Evolutionary conservation across 805 yeast genomes (phyloP), one percentile per base, ranked within the genome.

Genomic region (Nakazawaea ishiwadae): DNA sequence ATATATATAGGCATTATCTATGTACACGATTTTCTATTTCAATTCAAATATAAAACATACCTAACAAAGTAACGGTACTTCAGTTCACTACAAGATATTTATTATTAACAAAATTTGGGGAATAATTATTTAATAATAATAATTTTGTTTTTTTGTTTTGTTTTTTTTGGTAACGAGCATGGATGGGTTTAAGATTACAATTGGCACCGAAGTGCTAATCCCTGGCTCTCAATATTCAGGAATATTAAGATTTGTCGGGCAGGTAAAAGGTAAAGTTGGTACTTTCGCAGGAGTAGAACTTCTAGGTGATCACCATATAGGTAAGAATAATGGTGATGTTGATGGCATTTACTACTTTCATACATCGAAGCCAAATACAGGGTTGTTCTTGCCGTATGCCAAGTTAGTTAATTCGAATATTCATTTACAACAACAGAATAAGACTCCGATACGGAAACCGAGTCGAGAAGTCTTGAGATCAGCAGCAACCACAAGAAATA

Each of bases 241-340:
- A 1, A 66, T 79, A 9, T 63, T 90, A 39, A 69, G 79, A 45
- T 90, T 73, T 59, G 68, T 80, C 16, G 99, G 96, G 1, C 60
- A 71, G 2, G 86, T 91, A 14, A 73, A 79, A 17, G 81, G 81
- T 17, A 87, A 85, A 54, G 60, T 63, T 5, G 96, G 96, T 0
- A 67, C 70, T 9, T 91, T 81, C 65, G 96, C 90, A 4, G 99
- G 99, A 2, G 72, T 91, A 5, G 97, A 91, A 57, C 65, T 91
- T 32, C 53, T 79, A n/a, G 90, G 85, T 1, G 80, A 79, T 1
- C 72, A 76, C 31, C 63, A 74, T 0, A 67, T 76, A 41, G 99
- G 99, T 17, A 85, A 87, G 59, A 93, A 91, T 55, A 75, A 78
- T 41, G 99, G 99, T n/a, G 73, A 75, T 31, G 88, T 80, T 34